Base-by-base conservation (phyloP, 2,329 filamentous ascomycete species). In the Chaetomium strumarium region DNA sequence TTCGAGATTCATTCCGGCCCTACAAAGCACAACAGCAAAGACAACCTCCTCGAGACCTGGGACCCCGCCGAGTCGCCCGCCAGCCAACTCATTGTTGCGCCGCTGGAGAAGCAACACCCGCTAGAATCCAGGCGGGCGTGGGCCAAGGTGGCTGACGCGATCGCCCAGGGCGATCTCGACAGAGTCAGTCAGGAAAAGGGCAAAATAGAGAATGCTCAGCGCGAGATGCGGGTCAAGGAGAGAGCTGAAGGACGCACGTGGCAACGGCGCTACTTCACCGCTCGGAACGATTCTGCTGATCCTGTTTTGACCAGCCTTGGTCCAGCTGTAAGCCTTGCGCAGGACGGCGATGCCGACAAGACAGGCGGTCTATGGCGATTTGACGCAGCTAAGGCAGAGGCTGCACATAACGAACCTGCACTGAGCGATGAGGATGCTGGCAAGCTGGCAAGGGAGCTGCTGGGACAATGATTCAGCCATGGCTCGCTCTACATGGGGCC, bases 61-160 rank as follows among this genome's bases (percentile, higher is more conserved):
- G 78, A 83, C 59, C 80, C 85, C 31, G 75, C 75, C 45, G 72
- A 73, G 24, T 70, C 73, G 11, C 72, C 76, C 14, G 80, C 81
- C 36, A 87, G 87, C 1, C 79, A 86, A 11, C 81, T 96, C 38
- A 78, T 73, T 13, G 75, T 96, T 46, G 81, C 84, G 1, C 81
- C 87, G 0, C 65, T 95, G 49, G 85, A 90, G 55, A 70, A 87
- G 60, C 92, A 96, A 71, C 87, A 95, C 66, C 82, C 89, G 11
- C 84, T 93, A 58, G 92, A 97, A 72, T 90, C 88, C 13, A 83
- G 92, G 43, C 82, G 88, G 53, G 92, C 92, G 3, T 97, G 92
- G 93, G 75, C 79, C 58, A 88, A 88, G 64, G 92, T 97, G 24
- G 89, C 89, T 0, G 80, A 81, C 30, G 90, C 85, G 43, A 93